A percentile compares a stretch with the other conserved stretches of the same genome.
Evolutionary conservation across 306 rosid genomes (phyloP).

Genomic region (Castanea sativa): DNA sequence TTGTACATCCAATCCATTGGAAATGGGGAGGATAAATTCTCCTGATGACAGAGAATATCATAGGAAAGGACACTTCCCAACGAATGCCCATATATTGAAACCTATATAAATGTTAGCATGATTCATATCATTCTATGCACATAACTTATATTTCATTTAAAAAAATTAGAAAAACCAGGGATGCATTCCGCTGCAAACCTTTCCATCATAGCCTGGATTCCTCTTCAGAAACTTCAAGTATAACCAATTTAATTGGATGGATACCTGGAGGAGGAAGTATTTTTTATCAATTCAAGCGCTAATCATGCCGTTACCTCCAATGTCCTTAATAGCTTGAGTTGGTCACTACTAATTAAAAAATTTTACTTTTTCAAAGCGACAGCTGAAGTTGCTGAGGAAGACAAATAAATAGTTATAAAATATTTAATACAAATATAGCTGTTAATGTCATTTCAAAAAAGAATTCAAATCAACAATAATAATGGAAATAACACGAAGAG

Average conservation of each 20-base stretch:
- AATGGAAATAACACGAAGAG: too few species aligned
- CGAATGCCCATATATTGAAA: slow-evolving; percentile 94
- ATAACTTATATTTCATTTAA: slow-evolving; percentile 11
- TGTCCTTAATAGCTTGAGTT: not conserved
- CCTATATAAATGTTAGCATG: slow-evolving; percentile 38
- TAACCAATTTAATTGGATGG: slow-evolving; percentile 80
- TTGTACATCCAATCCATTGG: slow-evolving; percentile 72
- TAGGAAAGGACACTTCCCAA: slow-evolving; percentile 97
- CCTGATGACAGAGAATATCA: slow-evolving; percentile 97
- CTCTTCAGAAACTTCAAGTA: slow-evolving; percentile 84
- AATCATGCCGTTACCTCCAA: not conserved
- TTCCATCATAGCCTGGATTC: slow-evolving; percentile 90
- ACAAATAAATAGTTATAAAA: not conserved
- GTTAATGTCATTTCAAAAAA: not conserved
- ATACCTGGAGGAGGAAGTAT: slow-evolving; percentile 52
- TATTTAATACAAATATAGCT: not conserved
- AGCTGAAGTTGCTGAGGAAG: not conserved
- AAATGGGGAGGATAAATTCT: slow-evolving; percentile 67
- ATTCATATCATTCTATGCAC: slow-evolving; percentile 4
- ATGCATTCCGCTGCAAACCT: slow-evolving; percentile 49
- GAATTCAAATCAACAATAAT: too few species aligned
- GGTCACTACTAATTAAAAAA: slow-evolving; percentile 6
- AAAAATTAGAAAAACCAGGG: slow-evolving; percentile 4
- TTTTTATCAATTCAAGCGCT: not conserved
- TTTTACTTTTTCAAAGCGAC: not conserved